Conservation (phyloP, 305 asterid genomes). For the Rubia tinctorum region DNA sequence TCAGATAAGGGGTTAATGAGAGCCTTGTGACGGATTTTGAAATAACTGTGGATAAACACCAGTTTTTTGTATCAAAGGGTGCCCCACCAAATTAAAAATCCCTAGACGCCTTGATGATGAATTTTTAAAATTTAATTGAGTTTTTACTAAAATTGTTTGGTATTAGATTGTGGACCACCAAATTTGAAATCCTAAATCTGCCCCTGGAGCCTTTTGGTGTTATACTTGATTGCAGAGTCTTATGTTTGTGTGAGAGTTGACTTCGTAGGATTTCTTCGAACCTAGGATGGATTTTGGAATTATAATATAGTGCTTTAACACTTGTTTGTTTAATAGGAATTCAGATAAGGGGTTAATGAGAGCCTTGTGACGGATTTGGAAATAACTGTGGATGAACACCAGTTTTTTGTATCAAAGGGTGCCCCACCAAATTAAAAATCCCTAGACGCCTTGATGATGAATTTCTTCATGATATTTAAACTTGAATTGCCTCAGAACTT, state of each 20-base stretch:
- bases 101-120: neutral
- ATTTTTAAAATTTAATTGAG: neutral
- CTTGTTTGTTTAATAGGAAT: neutral
- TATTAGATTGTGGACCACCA: neutral
- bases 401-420: no score
- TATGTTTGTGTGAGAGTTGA: neutral
- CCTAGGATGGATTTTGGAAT: constrained; percentile 1
- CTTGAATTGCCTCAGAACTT: neutral
- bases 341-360: neutral
- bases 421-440: neutral
- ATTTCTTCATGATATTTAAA: neutral
- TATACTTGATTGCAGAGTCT: neutral
- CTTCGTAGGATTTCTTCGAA: neutral
- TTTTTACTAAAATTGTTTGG: neutral
- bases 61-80: no score
- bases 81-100: neutral
- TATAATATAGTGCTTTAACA: neutral
- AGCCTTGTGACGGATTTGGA: neutral
- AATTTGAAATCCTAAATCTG: neutral
- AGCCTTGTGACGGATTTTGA: neutral
- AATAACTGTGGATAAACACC: neutral
- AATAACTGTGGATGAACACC: neutral
- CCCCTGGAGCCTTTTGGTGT: neutral
- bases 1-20: neutral
- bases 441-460: neutral